Evolutionary conservation across 441 rosid genomes (phyloP).

Genomic region (Dalechampia spathulata): DNA sequence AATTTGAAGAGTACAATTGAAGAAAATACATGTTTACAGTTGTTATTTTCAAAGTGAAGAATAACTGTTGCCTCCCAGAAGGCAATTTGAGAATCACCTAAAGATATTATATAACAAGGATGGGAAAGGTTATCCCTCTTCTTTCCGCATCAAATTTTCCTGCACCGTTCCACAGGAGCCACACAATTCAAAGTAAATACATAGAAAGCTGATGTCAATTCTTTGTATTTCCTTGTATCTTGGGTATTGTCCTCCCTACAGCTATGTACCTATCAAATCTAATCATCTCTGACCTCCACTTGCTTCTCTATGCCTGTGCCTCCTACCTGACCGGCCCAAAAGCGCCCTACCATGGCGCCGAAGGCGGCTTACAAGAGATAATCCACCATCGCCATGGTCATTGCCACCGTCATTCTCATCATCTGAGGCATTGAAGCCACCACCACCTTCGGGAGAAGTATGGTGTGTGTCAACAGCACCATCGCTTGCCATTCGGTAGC

Average conservation of each 20-base stretch:
- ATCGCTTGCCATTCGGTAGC: conserved; percentile 23
- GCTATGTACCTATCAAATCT: conserved; percentile 19
- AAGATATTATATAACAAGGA: conserved; percentile 18
- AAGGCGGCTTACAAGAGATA: conserved; percentile 55
- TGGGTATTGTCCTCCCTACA: conserved; percentile 13
- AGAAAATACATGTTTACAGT: conserved; percentile 8
- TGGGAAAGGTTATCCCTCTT: conserved; percentile 6
- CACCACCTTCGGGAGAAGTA: conserved; percentile 19
- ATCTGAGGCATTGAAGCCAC: conserved; percentile 32
- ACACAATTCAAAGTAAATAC: conserved; percentile 15
- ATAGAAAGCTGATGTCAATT: conserved; percentile 15
- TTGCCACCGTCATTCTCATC: conserved; percentile 29
- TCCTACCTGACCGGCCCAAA: conserved; percentile 61
- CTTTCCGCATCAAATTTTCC: conserved; percentile 14
- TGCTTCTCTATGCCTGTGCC: conserved; percentile 61
- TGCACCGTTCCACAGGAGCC: conserved; percentile 5
- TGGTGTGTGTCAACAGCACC: conserved; percentile 22
- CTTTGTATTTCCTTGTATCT: conserved; percentile 15
- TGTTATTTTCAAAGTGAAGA: conserved; percentile 14
- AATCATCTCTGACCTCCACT: conserved; percentile 26
- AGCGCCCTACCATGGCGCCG: conserved; percentile 52
- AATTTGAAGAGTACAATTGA: not conserved
- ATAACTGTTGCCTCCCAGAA: conserved; percentile 13
- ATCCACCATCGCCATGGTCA: conserved; percentile 24
- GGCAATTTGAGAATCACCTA: conserved; percentile 13